Base-by-base conservation (phyloP, 495 filamentous ascomycete species). In the Staphylotrichum longicolle region DNA sequence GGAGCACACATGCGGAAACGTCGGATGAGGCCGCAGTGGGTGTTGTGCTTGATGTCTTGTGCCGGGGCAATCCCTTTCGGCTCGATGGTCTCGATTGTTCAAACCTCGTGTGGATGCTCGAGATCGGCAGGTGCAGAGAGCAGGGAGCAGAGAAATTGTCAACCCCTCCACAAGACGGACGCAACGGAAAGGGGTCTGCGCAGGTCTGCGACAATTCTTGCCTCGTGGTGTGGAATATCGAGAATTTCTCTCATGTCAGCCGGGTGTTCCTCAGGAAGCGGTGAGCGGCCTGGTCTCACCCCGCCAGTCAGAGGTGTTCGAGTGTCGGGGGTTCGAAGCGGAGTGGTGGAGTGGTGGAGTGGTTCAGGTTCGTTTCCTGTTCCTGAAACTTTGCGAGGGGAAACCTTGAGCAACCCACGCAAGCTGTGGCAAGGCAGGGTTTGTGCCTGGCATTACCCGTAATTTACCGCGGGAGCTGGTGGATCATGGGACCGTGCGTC, bases 381-480 rank as follows among this genome's bases (percentile, higher is more conserved):
- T 64, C 62, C 62, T 64, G 62, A 64, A 64, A 60, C 56, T 58
- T 49, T 49, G 44, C 7, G 48, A 35, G 8, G 48, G 14, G n/a
- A 12, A 2, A 2, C 3, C 11, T n/a, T 5, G 45, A 27, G 1
- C 20, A 27, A 27, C 20, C 20, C 20, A 44, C 12, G 8, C 41
- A n/a, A 14, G 15, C 7, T 4, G n/a, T 1, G 27, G 44, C 37
- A 32, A 48, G 45, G 48, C 41, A 20, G 30, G n/a, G 48, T 30
- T 46, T 51, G 60, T 56, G 20, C 60, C 60, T 55, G 49, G 47
- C 15, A 49, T 49, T 53, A 15, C n/a, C 50, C 50, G 50, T 53
- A 10, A 35, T 53, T 53, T 27, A 33, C 52, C 20, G 14, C 39
- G 60, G 20, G 20, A 40, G 37, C 37, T n/a, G 37, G 37, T 37